A percentile compares a stretch with the other conserved stretches of the same genome.
Conservation (phyloP, 352 stramenopile species). For the Phytophthora ohioensis region DNA sequence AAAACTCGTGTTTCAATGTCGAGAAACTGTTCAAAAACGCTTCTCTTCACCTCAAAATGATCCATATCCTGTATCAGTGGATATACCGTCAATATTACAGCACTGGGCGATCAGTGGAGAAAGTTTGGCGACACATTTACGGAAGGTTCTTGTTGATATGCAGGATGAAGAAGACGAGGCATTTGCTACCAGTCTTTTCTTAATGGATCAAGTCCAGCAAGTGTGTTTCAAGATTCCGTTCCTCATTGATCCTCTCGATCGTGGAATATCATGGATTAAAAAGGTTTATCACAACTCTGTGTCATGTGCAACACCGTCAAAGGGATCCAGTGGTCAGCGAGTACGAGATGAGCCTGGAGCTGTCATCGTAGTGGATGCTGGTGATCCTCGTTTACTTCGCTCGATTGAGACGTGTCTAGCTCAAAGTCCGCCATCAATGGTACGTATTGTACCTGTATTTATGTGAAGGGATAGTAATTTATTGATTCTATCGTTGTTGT, state of each 20-base stretch:
- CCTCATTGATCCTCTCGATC: constrained; percentile 59
- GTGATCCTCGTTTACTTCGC: constrained; percentile 46
- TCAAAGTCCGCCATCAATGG: constrained; percentile 37
- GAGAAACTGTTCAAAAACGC: constrained; percentile 16
- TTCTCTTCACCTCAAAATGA: constrained; percentile 12
- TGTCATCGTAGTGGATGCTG: constrained; percentile 50
- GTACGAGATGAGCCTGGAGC: constrained; percentile 24
- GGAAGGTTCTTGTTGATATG: constrained; percentile 47
- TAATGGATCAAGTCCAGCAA: constrained; percentile 59
- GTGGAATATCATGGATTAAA: constrained; percentile 51
- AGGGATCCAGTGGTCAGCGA: constrained; percentile 11
- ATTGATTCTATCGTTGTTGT: not conserved
- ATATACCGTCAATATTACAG: constrained; percentile 31
- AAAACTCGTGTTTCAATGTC: constrained; percentile 37
- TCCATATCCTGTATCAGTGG: constrained; percentile 5
- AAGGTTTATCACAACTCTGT: constrained; percentile 24
- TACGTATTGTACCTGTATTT: constrained; percentile 11
- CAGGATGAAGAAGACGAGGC: constrained; percentile 38
- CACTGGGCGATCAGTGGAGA: constrained; percentile 46
- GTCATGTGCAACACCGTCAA: constrained; percentile 9
- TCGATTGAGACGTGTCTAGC: constrained; percentile 57
- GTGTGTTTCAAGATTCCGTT: constrained; percentile 58
- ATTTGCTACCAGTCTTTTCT: constrained; percentile 54
- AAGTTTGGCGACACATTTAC: constrained; percentile 35
- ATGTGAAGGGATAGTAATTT: not conserved